Evolutionary conservation across 768 basidiomycete species (phyloP), one percentile per base, ranked within the genome.

Genomic region (Clavulina sp.): DNA sequence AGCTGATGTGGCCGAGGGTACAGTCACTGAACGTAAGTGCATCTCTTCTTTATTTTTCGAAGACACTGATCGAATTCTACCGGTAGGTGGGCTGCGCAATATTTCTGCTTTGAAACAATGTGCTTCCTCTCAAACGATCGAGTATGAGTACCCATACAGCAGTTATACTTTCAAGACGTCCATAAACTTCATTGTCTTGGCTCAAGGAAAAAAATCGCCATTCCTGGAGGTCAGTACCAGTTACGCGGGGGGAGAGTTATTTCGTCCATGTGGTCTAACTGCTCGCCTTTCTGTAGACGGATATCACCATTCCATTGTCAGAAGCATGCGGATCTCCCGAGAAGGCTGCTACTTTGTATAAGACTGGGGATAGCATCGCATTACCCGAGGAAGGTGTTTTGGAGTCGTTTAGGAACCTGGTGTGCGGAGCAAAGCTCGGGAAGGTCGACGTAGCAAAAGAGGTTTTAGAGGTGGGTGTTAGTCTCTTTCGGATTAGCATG

Each of bases 91-190:
- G 3, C 57, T 85, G 19, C 62, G 63, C 54, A 87, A 84, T 56
- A 65, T 88, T 31, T 71, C 66, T 34, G 71, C 77, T 1, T 62
- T 78, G 18, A 83, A 85, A 58, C 72, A 78, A 48, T 70, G 73
- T 53, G 77, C 87, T 61, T 67, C 66, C 41, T 63, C 66, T 4
- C 85, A 89, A 58, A 78, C 74, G 0, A 64, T 87, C 28, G 72
- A 77, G 23, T 89, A 88, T 60, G 62, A 71, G 31, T 89, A 86
- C 60, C 86, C 85, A 1, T 88, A 75, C 63, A 81, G 77, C 60
- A 28, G 61, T 52, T 87, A 81, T 62, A 63, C 70, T 5, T 87
- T 89, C 58, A 69, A 77, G 19, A 85, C 83, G 0, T 83, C 86
- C 57, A 64, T 83, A n/a, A 69, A 64, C n/a, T 75, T 79, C 54